Evolutionary conservation across 202 grass and related monocot genomes (phyloP), one percentile per base, ranked within the genome.

Genomic region (Setaria viridis): DNA sequence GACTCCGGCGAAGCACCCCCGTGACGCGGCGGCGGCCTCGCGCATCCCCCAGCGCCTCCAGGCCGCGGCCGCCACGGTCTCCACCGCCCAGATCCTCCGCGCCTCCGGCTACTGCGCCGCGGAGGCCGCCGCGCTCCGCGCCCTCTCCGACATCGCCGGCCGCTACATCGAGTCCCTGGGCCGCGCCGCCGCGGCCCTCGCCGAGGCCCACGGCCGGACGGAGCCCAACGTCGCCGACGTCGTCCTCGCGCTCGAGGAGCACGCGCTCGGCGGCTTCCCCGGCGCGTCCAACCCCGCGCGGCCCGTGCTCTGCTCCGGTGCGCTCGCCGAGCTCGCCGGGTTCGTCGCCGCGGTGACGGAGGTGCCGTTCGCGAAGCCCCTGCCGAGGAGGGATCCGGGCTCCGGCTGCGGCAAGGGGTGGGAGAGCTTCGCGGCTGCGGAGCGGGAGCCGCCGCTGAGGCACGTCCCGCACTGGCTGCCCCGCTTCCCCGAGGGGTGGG

Each of bases 391-490:
- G 53, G 62, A 34, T 47, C 14, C 7, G 41, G 9, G 4, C 30
- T 75, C 30, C 10, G 67, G 29, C 35, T 59, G 32, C 29, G 1
- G 20, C 69, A 76, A 77, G 69, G 25, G 35, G 51, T 80, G 80
- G 58, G 81, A 79, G 74, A 92, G 93, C 86, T 98, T 92, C 54
- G 85, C 81, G 20, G 46, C 74, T 72, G 57, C 53, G 8, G 85
- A 88, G 29, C 70, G 49, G 71, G 80, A 90, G 73, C 72, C 77
- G 45, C 76, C 85, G 13, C 51, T 93, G 71, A 54, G 70, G 54
- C 89, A 92, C 77, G 77, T 95, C 71, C 93, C 93, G 13, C 76
- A 14, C 58, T 98, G 88, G 91, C 77, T 95, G 59, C 75, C 83
- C 3, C 82, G 91, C 88, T 95, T 98, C 72, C 91, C 89, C 1